Conservation (phyloP, 208 protist species). For the Leishmania lainsoni region DNA sequence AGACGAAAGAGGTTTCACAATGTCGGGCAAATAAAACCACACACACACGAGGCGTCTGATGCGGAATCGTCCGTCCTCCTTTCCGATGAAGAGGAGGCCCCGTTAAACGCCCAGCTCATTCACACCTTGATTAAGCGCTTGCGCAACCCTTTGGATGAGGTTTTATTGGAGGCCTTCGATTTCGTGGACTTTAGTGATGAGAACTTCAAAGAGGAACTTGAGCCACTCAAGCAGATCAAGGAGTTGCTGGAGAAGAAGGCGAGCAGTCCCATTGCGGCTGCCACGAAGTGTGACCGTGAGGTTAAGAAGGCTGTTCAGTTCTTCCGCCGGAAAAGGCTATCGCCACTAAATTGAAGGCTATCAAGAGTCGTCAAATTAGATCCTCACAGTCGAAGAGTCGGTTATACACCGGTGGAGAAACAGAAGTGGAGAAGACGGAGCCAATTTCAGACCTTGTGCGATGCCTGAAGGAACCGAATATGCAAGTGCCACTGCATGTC, state of each 20-base stretch:
- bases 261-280: slow-evolving; percentile 33
- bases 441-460: slow-evolving; percentile 44
- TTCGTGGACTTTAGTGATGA: slow-evolving; percentile 53
- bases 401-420: slow-evolving; percentile 7
- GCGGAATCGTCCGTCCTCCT: slow-evolving; percentile 20
- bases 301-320: slow-evolving; percentile 45
- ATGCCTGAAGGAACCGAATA: slow-evolving; percentile 26
- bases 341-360: slow-evolving; percentile 35
- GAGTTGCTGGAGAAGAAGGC: slow-evolving; percentile 48
- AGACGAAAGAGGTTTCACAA: slow-evolving; percentile 13
- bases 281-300: slow-evolving; percentile 10
- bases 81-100: slow-evolving; percentile 37
- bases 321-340: slow-evolving; percentile 43
- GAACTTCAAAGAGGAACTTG: slow-evolving; percentile 49
- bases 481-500: slow-evolving; percentile 36
- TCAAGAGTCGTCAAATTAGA: slow-evolving; percentile 27
- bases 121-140: slow-evolving; percentile 34
- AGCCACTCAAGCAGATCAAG: slow-evolving; percentile 42
- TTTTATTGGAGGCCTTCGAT: slow-evolving; percentile 43
- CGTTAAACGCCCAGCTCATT: slow-evolving; percentile 59
- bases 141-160: slow-evolving; percentile 31
- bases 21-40: slow-evolving; percentile 19
- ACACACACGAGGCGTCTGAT: slow-evolving; percentile 18
- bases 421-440: slow-evolving; percentile 35
- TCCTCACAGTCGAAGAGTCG: slow-evolving; percentile 9